These are phyloP conservation scores for Bretziella fagacearum DNA, from an alignment of 2,329 filamentous ascomycete genomes.

Conservation along the genomic window DNA sequence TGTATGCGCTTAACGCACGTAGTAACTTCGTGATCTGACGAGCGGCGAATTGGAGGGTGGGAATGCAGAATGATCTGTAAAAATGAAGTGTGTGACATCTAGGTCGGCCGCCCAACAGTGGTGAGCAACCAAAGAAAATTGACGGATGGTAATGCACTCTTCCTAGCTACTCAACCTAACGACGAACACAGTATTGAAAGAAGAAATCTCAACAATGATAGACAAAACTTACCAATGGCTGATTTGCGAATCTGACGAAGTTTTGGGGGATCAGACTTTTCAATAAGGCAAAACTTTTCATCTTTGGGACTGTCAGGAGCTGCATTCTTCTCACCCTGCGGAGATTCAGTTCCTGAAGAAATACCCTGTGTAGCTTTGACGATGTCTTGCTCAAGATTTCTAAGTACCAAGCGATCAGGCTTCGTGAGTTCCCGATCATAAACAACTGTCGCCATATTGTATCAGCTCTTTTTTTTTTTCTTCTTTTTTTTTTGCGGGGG, in stretches of 20 bases:
- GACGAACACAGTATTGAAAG: background rate
- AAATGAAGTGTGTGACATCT: too few species aligned
- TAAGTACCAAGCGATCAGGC: slow-evolving; percentile 26
- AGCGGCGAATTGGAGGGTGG: background rate
- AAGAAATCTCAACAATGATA: background rate
- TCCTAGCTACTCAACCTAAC: too few species aligned
- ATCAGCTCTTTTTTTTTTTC: background rate
- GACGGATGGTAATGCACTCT: background rate
- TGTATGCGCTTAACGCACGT: background rate
- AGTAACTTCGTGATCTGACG: background rate
- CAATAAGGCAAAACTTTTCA: slow-evolving; percentile 1
- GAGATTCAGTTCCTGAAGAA: background rate
- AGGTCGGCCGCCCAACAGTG: too few species aligned
- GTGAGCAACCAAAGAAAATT: background rate
- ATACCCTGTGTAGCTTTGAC: slow-evolving; percentile 10
- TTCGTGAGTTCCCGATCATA: slow-evolving; percentile 26
- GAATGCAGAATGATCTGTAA: too few species aligned
- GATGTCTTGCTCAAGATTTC: slow-evolving; percentile 26
- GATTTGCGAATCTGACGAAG: background rate
- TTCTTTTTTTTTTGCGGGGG: too few species aligned
- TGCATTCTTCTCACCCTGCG: background rate
- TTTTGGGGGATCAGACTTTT: background rate
- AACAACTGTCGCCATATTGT: slow-evolving; percentile 18
- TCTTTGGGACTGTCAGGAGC: background rate
- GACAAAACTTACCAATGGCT: background rate